Conservation (phyloP, 2,329 filamentous ascomycete species). For the Sporothrix pseudoabietina region DNA sequence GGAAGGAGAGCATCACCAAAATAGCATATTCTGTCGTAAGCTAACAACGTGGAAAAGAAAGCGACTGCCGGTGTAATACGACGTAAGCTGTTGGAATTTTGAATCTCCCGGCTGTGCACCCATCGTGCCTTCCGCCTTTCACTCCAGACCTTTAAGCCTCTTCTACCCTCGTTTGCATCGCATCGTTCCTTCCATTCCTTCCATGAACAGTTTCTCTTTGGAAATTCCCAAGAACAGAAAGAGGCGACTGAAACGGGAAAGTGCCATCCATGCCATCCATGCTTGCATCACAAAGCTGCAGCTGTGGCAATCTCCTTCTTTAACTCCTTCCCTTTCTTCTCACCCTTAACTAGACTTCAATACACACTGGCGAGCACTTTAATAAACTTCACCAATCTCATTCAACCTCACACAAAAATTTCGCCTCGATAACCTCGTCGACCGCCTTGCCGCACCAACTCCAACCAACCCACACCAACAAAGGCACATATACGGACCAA, state of each 20-base stretch:
- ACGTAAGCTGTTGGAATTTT: neutral
- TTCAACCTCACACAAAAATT: neutral
- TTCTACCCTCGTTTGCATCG: neutral
- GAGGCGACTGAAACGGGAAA: constrained; percentile 12
- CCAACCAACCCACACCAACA: neutral
- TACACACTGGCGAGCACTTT: neutral
- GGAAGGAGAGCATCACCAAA: constrained; percentile 8
- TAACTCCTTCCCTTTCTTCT: neutral
- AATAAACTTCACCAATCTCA: neutral
- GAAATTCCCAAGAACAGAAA: neutral
- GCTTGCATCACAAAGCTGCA: neutral
- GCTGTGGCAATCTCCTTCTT: neutral
- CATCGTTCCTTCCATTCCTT: constrained; percentile 14
- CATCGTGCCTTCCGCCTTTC: neutral
- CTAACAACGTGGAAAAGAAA: constrained; percentile 1
- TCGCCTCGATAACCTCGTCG: neutral
- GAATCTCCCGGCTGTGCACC: neutral
- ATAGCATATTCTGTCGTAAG: constrained; percentile 14
- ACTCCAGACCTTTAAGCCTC: neutral
- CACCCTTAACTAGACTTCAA: neutral
- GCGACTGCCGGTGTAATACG: neutral
- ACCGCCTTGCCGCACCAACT: constrained; percentile 8
- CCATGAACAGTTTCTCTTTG: neutral
- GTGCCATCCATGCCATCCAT: constrained; percentile 5
- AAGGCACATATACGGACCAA: neutral